These are phyloP conservation scores for Lactarius quietus DNA, from an alignment of 768 basidiomycete species.

Conservation along the genomic window DNA sequence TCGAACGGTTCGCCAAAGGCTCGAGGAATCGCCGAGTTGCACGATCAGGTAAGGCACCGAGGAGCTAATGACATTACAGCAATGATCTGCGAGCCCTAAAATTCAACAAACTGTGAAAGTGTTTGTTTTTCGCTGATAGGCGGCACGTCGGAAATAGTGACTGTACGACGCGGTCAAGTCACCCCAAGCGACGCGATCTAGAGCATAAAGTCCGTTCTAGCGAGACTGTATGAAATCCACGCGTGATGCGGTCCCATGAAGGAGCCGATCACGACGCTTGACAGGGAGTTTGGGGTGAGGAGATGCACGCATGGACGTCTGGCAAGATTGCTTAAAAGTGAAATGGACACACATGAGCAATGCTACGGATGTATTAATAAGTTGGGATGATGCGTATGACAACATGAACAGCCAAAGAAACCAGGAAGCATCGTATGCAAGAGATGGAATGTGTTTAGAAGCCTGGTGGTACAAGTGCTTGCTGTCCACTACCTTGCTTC, in stretches of 20 bases:
- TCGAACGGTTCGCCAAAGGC: too few relatives aligned
- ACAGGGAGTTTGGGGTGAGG: background rate
- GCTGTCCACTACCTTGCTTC: slow-evolving; percentile 21
- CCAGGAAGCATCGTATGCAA: background rate
- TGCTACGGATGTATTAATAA: slow-evolving; percentile 11
- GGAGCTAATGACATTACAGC: background rate
- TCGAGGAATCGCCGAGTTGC: too few relatives aligned
- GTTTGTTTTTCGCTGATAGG: background rate
- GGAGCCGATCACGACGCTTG: background rate
- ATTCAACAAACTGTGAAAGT: background rate
- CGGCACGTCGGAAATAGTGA: background rate
- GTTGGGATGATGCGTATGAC: slow-evolving; percentile 5
- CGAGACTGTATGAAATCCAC: background rate
- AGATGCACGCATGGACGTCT: background rate
- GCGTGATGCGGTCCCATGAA: background rate
- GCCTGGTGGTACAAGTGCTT: slow-evolving; percentile 26
- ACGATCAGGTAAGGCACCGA: background rate
- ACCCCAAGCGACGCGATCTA: background rate
- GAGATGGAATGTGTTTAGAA: slow-evolving; percentile 23
- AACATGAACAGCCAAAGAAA: background rate
- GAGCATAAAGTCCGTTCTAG: background rate
- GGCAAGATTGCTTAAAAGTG: too few relatives aligned
- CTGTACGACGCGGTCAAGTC: background rate
- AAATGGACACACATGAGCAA: background rate
- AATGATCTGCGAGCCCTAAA: background rate